Percentiles rank a stretch among this genome's conserved stretches.
Conservation (phyloP, 805 yeast species). For the Wickerhamomyces xylosicus region DNA sequence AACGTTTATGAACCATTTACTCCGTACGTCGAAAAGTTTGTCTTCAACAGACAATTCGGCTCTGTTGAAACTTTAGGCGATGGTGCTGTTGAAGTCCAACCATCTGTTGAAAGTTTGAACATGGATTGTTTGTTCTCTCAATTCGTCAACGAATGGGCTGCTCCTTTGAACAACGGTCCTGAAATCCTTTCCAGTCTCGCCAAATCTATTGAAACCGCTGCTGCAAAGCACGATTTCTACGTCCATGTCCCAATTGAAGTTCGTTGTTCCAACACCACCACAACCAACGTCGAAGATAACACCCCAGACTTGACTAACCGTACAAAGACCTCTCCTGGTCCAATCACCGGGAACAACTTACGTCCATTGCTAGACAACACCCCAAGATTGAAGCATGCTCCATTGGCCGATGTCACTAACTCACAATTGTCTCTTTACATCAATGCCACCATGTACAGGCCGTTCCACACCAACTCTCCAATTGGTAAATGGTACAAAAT, state of each 20-base stretch:
- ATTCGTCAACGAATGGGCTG: constrained; percentile 95
- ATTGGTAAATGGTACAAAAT: constrained; percentile 70
- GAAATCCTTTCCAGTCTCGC: constrained; percentile 58
- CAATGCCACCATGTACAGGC: constrained; percentile 93
- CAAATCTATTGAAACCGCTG: constrained; percentile 51
- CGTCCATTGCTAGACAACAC: constrained; percentile 79
- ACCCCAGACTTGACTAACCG: constrained; percentile 41
- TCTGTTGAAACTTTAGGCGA: constrained; percentile 49
- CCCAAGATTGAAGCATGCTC: constrained; percentile 52
- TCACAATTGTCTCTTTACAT: constrained; percentile 76
- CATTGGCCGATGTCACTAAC: constrained; percentile 37
- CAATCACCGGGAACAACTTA: constrained; percentile 73
- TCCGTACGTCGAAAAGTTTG: constrained; percentile 76
- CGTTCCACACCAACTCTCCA: constrained; percentile 69
- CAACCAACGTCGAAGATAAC: constrained; percentile 17
- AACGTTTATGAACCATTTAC: constrained; percentile 66
- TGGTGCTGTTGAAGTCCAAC: constrained; percentile 61
- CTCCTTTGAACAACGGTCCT: constrained; percentile 74
- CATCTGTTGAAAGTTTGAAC: constrained; percentile 78
- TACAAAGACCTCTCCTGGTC: constrained; percentile 52
- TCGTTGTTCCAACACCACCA: constrained; percentile 80
- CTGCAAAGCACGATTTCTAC: constrained; percentile 49
- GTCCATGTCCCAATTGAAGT: constrained; percentile 96
- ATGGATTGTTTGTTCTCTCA: constrained; percentile 95
- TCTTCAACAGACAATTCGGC: constrained; percentile 80